phyloP scores from a whole-genome alignment of 2,329 filamentous ascomycete genomes.

The Epichloe uncinata region DNA sequence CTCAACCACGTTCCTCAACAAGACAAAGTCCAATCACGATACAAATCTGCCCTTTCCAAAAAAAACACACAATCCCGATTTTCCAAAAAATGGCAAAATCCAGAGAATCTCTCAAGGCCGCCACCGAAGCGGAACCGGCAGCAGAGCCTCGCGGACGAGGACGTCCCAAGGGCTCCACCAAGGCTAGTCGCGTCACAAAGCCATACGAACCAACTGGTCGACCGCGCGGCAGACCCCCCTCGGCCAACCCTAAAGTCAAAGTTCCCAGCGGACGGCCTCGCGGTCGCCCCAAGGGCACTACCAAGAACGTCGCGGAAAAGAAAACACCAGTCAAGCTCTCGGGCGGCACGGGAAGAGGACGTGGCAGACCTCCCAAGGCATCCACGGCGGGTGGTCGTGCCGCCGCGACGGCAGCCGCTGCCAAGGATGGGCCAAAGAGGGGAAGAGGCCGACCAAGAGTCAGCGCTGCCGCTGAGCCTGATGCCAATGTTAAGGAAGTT shows the following conservation, averaged over 20 bases:
- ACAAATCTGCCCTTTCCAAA: background rate
- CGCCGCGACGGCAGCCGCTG: constrained; percentile 6
- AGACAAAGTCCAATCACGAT: too few relatives aligned
- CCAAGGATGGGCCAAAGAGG: constrained; percentile 10
- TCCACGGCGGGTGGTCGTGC: constrained; percentile 9
- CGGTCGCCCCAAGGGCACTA: constrained; percentile 32
- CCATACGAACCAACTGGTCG: constrained; percentile 24
- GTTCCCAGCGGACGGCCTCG: constrained; percentile 30
- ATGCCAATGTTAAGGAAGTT: background rate
- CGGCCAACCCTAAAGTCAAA: constrained; percentile 17
- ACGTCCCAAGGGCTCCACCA: background rate
- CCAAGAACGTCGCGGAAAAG: constrained; percentile 14
- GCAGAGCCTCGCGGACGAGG: constrained; percentile 2
- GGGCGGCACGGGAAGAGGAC: constrained; percentile 11
- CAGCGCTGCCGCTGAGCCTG: background rate
- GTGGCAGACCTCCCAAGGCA: constrained; percentile 16
- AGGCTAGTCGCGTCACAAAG: constrained; percentile 17
- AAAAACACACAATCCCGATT: background rate
- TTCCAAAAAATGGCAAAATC: constrained; percentile 1
- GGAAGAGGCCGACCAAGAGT: constrained; percentile 2
- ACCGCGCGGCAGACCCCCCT: constrained; percentile 31
- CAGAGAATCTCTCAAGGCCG: constrained; percentile 1
- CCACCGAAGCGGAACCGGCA: background rate
- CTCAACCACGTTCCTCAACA: too few relatives aligned
- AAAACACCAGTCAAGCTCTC: constrained; percentile 7